phyloP scores from a whole-genome alignment of 805 yeast genomes.

The Yarrowia phangngaensis region DNA sequence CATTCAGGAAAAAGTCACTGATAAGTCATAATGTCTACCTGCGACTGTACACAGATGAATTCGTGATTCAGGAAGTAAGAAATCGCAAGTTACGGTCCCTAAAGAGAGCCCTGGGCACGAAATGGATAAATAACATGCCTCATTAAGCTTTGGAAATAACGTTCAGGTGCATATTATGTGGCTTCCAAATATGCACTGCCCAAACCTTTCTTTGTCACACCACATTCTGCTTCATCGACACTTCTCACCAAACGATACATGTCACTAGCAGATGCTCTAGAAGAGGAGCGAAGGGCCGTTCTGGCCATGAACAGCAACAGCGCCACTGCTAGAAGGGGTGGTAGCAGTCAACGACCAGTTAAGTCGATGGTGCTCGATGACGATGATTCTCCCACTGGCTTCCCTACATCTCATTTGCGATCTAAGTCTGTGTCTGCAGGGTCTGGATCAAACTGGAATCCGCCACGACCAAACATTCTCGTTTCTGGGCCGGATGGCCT shows the following conservation, averaged over 20 bases:
- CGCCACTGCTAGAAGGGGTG: constrained; percentile 12
- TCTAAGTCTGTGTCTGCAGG: constrained; percentile 19
- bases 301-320: constrained; percentile 28
- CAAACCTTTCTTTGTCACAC: too few species aligned
- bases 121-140: too few species aligned
- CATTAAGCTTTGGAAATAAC: too few species aligned
- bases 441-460: constrained; percentile 10
- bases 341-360: constrained; percentile 11
- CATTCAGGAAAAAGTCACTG: too few species aligned
- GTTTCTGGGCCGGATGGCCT: constrained; percentile 12
- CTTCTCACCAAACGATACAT: constrained; percentile 25
- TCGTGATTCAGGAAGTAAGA: too few species aligned
- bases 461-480: constrained; percentile 14
- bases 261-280: constrained; percentile 34
- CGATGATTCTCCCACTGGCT: constrained; percentile 3
- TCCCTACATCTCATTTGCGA: constrained; percentile 6
- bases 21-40: too few species aligned
- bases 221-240: too few species aligned
- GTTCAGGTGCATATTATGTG: too few species aligned
- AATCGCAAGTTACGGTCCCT: too few species aligned
- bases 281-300: constrained; percentile 33
- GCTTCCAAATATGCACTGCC: too few species aligned
- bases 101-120: too few species aligned
- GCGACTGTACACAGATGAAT: too few species aligned
- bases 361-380: constrained; percentile 26